Percentiles rank a stretch among this genome's conserved stretches.
Evolutionary conservation across 208 protist genomes (phyloP).

Genomic region (Wallacemonas collosoma): DNA sequence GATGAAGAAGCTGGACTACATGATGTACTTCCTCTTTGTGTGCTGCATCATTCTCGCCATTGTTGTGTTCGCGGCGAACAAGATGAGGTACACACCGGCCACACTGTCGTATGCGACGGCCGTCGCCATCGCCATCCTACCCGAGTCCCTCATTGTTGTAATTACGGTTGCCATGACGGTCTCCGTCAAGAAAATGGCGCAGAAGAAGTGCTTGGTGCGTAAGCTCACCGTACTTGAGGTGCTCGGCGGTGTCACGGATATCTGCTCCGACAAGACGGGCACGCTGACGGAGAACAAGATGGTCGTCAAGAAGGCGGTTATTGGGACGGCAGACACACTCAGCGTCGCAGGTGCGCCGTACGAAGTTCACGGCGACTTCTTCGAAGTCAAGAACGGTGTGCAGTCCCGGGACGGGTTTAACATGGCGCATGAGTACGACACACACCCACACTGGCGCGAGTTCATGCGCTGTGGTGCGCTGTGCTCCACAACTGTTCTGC

Average conservation of each 20-base stretch:
- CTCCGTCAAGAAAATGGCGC: slow-evolving; percentile 83
- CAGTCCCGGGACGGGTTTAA: slow-evolving; percentile 36
- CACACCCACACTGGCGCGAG: slow-evolving; percentile 57
- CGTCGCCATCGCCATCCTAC: slow-evolving; percentile 89
- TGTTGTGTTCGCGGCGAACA: slow-evolving; percentile 84
- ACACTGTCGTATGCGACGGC: slow-evolving; percentile 82
- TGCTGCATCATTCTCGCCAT: slow-evolving; percentile 73
- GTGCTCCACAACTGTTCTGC: slow-evolving; percentile 74
- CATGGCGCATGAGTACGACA: slow-evolving; percentile 43
- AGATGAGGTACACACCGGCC: slow-evolving; percentile 55
- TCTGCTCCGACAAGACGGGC: slow-evolving; percentile 94
- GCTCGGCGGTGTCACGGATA: slow-evolving; percentile 89
- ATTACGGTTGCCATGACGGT: slow-evolving; percentile 89
- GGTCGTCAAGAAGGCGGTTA: slow-evolving; percentile 83
- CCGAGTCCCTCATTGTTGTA: slow-evolving; percentile 84
- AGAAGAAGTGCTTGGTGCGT: slow-evolving; percentile 85
- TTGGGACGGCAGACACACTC: slow-evolving; percentile 60
- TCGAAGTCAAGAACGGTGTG: slow-evolving; percentile 36
- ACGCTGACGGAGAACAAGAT: slow-evolving; percentile 96
- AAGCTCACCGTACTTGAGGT: slow-evolving; percentile 88
- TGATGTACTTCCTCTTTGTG: slow-evolving; percentile 90
- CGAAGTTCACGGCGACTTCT: slow-evolving; percentile 67
- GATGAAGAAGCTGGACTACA: slow-evolving; percentile 84
- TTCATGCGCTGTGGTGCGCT: slow-evolving; percentile 81
- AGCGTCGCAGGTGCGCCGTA: slow-evolving; percentile 76